Evolutionary conservation across 257 asterid genomes (phyloP).

Genomic region (Rehmannia glutinosa): DNA sequence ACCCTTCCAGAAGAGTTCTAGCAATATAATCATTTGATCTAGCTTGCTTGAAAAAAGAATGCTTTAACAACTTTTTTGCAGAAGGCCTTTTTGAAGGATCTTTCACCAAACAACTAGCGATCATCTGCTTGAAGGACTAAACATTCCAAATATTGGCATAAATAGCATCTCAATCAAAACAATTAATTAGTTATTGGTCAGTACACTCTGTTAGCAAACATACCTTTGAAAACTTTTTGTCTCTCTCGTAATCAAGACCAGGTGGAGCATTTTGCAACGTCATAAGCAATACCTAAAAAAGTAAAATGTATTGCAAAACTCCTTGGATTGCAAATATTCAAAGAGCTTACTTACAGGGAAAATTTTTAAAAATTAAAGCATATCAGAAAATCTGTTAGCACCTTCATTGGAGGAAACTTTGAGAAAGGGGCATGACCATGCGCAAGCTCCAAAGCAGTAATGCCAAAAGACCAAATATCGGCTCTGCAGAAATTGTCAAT

Average conservation of each 20-base stretch:
- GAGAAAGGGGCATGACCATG: constrained; percentile 99
- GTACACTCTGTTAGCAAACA: constrained; percentile 5
- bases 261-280: constrained; percentile 99
- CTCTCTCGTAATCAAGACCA: constrained; percentile 96
- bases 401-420: constrained; percentile 99
- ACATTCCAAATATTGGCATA: constrained; percentile 26
- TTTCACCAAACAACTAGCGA: constrained; percentile 94
- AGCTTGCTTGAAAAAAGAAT: constrained; percentile 94
- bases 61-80: constrained; percentile 79
- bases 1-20: constrained; percentile 75
- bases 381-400: constrained; percentile 17
- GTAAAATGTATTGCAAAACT: constrained; percentile 2
- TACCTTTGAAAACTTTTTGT: constrained; percentile 92
- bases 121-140: constrained; percentile 96
- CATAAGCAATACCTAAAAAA: constrained; percentile 83
- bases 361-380: too few species aligned
- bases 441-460: constrained; percentile 98
- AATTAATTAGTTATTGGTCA: not conserved
- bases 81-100: constrained; percentile 96
- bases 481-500: constrained; percentile 51
- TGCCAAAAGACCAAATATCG: constrained; percentile 99
- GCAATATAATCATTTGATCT: constrained; percentile 81
- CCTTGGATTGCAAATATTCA: not conserved
- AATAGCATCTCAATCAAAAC: constrained; percentile 13
- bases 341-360: not conserved